phyloP scores from a whole-genome alignment of 1,284 basidiomycete genomes.

The Apiotrichum porosum region DNA sequence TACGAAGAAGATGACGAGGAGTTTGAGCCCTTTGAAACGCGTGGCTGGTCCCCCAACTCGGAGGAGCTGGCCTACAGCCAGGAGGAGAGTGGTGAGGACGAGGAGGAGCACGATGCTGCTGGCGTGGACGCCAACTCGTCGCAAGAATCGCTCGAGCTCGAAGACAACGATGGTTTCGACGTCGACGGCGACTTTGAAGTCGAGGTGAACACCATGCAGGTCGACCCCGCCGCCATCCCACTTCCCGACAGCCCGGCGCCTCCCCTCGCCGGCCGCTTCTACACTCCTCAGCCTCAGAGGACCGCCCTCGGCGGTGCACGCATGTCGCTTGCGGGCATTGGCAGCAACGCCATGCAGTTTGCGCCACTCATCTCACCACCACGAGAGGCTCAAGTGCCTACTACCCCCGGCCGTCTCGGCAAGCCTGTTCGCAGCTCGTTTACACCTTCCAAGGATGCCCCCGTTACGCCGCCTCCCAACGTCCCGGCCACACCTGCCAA shows the following conservation, averaged over 20 bases:
- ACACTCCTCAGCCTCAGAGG: slow-evolving; percentile 33
- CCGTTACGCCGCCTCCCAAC: not conserved
- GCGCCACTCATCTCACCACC: slow-evolving; percentile 2
- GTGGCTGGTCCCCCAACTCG: not conserved
- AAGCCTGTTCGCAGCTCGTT: slow-evolving; percentile 4
- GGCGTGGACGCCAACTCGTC: not conserved
- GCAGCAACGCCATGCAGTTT: slow-evolving; percentile 13
- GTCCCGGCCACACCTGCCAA: not conserved
- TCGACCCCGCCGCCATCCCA: not conserved
- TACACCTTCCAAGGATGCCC: slow-evolving; percentile 5
- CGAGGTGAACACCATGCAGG: not conserved
- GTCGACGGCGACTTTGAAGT: slow-evolving; percentile 1
- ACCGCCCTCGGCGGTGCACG: slow-evolving; percentile 11
- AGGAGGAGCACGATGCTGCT: slow-evolving; percentile 1
- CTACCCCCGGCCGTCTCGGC: slow-evolving; percentile 14
- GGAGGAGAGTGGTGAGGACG: not conserved
- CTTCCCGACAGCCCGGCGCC: not conserved
- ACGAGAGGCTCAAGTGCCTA: slow-evolving; percentile 1
- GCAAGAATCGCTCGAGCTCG: not conserved
- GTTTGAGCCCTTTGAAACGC: not conserved
- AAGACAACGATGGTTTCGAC: not conserved
- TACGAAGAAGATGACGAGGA: slow-evolving; percentile 7
- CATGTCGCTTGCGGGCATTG: slow-evolving; percentile 18
- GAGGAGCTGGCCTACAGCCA: too few relatives aligned
- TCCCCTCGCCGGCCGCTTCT: slow-evolving; percentile 22